phyloP scores from a whole-genome alignment of 2,329 filamentous ascomycete species.

The Ascochyta clinopodiicola region DNA sequence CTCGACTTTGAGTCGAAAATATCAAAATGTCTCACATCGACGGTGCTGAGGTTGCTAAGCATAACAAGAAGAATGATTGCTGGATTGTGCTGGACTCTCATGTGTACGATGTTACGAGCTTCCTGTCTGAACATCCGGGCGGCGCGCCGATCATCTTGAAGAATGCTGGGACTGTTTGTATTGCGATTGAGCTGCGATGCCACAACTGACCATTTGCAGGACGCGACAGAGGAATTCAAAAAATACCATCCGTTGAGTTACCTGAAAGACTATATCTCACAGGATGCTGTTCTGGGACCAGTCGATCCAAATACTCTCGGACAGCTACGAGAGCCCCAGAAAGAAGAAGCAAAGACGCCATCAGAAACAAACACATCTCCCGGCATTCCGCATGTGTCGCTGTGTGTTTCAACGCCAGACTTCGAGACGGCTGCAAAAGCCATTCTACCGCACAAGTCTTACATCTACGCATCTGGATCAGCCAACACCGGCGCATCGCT shows the following conservation, averaged over 20 bases:
- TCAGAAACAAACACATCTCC: constrained; percentile 27
- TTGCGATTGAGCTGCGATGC: no score
- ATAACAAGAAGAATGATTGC: constrained; percentile 46
- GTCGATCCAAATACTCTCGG: constrained; percentile 43
- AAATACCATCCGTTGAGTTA: constrained; percentile 45
- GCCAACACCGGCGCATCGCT: constrained; percentile 44
- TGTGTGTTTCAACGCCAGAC: constrained; percentile 42
- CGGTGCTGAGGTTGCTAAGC: constrained; percentile 44
- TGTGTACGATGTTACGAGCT: constrained; percentile 71
- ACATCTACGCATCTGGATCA: constrained; percentile 44
- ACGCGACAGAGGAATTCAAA: constrained; percentile 45
- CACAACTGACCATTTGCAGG: constrained; percentile 26
- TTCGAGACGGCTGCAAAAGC: constrained; percentile 43
- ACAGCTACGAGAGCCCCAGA: constrained; percentile 31
- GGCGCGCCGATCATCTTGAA: constrained; percentile 54
- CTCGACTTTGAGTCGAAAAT: not conserved
- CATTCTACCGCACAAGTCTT: constrained; percentile 43
- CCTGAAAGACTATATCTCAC: constrained; percentile 37
- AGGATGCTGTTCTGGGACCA: constrained; percentile 34
- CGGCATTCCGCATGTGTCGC: constrained; percentile 37
- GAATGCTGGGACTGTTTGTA: constrained; percentile 53
- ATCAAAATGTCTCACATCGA: constrained; percentile 33
- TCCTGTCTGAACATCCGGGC: constrained; percentile 68
- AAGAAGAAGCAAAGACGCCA: constrained; percentile 27
- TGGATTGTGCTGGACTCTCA: constrained; percentile 74